Evolutionary conservation across 176 grass and related monocot species (phyloP), one percentile per base, ranked within the genome.

Genomic region (Triticum timopheevii): DNA sequence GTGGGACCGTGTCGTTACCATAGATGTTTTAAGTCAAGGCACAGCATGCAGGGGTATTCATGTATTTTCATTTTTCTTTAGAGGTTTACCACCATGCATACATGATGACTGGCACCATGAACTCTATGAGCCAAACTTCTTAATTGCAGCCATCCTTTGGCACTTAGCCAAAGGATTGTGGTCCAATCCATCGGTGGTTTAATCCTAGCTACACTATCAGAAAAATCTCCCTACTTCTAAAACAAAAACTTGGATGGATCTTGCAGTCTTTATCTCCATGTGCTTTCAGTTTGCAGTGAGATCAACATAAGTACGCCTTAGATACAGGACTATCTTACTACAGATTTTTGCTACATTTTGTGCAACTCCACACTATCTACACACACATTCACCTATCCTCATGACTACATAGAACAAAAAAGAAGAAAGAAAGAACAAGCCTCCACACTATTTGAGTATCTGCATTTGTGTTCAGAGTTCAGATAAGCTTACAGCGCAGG

Each of bases 181-280:
- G 23, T 73, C 12, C 52, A 85, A 54, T 83, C 65, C 6, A 52
- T 66, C 8, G 0, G 28, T 35, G 34, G 69, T 87, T 61, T 81
- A 73, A 82, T 87, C 77, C 65, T 85, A 69, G 61, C 45, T 49
- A 49, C 24, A 69, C 61, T 81, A 61, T 22, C 77, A 80, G 61
- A 84, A 76, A 76, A 66, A 65, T 90, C 8, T 62, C 56, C 70
- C 66, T 59, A 27, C 77, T 63, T 84, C 69, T 19, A 59, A 8
- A 19, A 9, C 19, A 9, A 59, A 59, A 22, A 8, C 7, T 59
- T 1, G 20, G 56, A 59, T 59, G 56, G 56, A 22, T 59, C 19
- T 59, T 59, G 17, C 16, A 19, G 6, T 54, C 16, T 54, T 54
- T 54, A 17, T 54, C 50, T 54, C 50, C 50, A 19, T 17, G 16